phyloP scores from a whole-genome alignment of 1,139 yeast genomes.

The Pichia sp. region DNA sequence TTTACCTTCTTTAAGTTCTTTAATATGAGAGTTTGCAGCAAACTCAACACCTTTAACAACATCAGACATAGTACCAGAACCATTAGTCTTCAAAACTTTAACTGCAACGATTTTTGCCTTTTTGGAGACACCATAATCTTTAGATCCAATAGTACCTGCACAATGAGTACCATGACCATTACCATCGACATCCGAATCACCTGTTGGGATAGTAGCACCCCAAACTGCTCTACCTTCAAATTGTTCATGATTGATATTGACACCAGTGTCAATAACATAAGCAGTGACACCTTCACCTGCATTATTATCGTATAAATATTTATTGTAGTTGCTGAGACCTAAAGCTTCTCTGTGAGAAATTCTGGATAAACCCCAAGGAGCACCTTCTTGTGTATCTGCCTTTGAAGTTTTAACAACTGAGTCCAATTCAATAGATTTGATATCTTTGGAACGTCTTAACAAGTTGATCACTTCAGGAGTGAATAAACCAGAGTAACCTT shows the following conservation, averaged over 20 bases:
- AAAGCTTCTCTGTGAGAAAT: slow-evolving; percentile 81
- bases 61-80: slow-evolving; percentile 76
- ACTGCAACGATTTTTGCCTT: slow-evolving; percentile 69
- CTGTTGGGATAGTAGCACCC: slow-evolving; percentile 86
- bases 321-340: slow-evolving; percentile 72
- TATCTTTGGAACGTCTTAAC: slow-evolving; percentile 66
- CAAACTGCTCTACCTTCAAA: slow-evolving; percentile 89
- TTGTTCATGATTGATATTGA: slow-evolving; percentile 71
- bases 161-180: slow-evolving; percentile 95
- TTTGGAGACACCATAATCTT: slow-evolving; percentile 72
- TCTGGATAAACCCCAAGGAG: slow-evolving; percentile 97
- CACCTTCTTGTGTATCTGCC: slow-evolving; percentile 63
- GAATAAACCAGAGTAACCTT: slow-evolving; percentile 73
- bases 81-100: slow-evolving; percentile 68
- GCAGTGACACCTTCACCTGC: slow-evolving; percentile 93
- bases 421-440: slow-evolving; percentile 73
- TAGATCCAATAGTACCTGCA: slow-evolving; percentile 78
- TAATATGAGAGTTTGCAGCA: slow-evolving; percentile 60
- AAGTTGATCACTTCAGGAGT: slow-evolving; percentile 62
- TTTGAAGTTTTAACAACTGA: slow-evolving; percentile 64
- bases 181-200: slow-evolving; percentile 79
- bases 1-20: slow-evolving; percentile 47
- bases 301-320: slow-evolving; percentile 72
- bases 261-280: slow-evolving; percentile 90
- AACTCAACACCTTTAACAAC: slow-evolving; percentile 75